Evolutionary conservation across 2,329 filamentous ascomycete genomes (phyloP).

Genomic region (Neonectria coccinea): DNA sequence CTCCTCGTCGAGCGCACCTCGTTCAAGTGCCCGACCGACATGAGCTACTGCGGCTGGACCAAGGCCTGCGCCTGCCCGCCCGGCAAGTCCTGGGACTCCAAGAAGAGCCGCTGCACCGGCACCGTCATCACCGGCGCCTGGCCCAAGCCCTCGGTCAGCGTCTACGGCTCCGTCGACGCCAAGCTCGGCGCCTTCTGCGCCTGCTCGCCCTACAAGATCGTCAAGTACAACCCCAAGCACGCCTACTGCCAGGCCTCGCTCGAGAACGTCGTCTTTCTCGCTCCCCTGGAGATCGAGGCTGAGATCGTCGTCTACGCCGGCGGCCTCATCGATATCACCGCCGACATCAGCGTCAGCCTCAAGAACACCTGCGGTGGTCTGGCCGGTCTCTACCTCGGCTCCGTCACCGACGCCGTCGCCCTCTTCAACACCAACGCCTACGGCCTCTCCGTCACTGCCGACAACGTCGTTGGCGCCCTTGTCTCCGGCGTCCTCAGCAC

Average conservation of each 20-base stretch:
- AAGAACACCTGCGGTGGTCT: constrained; percentile 50
- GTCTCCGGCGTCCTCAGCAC: constrained; percentile 41
- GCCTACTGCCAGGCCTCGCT: constrained; percentile 52
- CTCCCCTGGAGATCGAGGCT: constrained; percentile 44
- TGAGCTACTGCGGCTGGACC: constrained; percentile 54
- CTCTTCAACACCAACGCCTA: constrained; percentile 54
- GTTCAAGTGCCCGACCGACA: constrained; percentile 50
- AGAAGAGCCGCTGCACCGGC: constrained; percentile 46
- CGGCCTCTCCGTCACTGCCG: constrained; percentile 45
- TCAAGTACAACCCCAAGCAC: constrained; percentile 50
- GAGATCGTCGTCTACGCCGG: constrained; percentile 44
- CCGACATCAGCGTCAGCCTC: constrained; percentile 46
- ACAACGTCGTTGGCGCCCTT: constrained; percentile 45
- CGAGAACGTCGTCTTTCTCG: constrained; percentile 51
- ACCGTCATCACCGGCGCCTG: constrained; percentile 46
- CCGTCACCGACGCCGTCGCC: constrained; percentile 47
- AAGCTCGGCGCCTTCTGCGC: constrained; percentile 51
- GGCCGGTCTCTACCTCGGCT: constrained; percentile 49
- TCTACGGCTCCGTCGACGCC: constrained; percentile 44
- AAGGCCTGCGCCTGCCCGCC: constrained; percentile 58
- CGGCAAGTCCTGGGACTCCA: constrained; percentile 54
- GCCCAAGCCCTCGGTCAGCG: constrained; percentile 47
- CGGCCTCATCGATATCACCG: constrained; percentile 41
- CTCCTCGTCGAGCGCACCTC: constrained; percentile 39
- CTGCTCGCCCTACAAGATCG: constrained; percentile 51